Evolutionary conservation across 192 early-diverging fungal genomes (phyloP), one percentile per base, ranked within the genome.

Genomic region (Chytriomyces sp.): DNA sequence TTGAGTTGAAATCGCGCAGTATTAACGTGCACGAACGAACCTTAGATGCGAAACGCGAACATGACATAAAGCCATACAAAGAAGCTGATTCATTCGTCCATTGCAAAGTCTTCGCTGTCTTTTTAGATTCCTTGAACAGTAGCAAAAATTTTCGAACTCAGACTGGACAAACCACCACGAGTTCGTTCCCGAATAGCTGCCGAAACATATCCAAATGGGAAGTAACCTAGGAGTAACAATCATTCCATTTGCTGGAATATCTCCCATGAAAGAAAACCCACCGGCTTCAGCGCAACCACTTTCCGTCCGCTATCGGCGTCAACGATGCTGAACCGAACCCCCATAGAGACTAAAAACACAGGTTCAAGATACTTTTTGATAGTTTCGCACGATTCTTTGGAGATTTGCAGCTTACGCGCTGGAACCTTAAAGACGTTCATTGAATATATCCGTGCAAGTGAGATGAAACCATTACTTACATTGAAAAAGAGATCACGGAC

Each of bases 401-500:
- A 49, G 19, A 67, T 33, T 55, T 67, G 65, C 5, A 33, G 34
- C 39, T 54, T 26, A 10, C 65, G 26, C 6, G 65, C 44, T 7
- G 65, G 65, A 4, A 67, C 55, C 65, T 67, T 6, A 52, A 4
- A 19, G 17, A 33, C 10, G 26, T 10, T 12, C 12, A 58, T n/a
- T 58, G 10, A n/a, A 10, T 8, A 58, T 28, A n/a, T n/a, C n/a
- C 12, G 56, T 28, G 12, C 12, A n/a, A 58, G 56, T 12, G 26
- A 36, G 2, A 12, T 53, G 60, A 66, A 26, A 31, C 6, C 32
- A 22, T 32, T 36, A 59, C n/a, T 3, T 80, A 91, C 90, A 65
- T 85, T 90, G 73, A 86, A 89, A 52, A 91, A 91, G 5, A 91
- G 49, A 72, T 91, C 89, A 5, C 80, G 75, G n/a, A 88, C 82